phyloP scores from a whole-genome alignment of 2,329 filamentous ascomycete genomes.

The Colletotrichum paranaense region DNA sequence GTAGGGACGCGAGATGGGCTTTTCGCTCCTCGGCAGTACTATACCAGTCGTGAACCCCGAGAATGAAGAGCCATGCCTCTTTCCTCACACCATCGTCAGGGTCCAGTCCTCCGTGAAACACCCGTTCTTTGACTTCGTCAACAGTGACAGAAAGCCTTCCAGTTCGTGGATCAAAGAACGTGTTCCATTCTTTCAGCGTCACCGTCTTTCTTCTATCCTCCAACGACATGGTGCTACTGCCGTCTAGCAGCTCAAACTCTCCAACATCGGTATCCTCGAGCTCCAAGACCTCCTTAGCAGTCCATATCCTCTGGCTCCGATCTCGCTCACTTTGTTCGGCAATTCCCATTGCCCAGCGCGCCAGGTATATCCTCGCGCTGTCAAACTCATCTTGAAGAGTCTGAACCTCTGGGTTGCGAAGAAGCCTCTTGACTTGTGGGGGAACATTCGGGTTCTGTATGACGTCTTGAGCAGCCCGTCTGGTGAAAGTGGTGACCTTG shows the following conservation, averaged over 20 bases:
- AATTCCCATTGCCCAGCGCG: slow-evolving; percentile 98
- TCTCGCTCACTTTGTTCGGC: slow-evolving; percentile 96
- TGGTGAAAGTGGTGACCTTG: slow-evolving; percentile 95
- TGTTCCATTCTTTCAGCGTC: slow-evolving; percentile 88
- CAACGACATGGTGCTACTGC: slow-evolving; percentile 77
- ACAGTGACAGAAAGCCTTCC: slow-evolving; percentile 83
- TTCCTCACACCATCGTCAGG: slow-evolving; percentile 92
- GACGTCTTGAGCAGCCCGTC: slow-evolving; percentile 90
- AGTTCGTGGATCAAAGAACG: slow-evolving; percentile 82
- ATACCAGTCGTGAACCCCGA: slow-evolving; percentile 94
- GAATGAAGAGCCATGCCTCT: slow-evolving; percentile 94
- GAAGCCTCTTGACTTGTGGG: slow-evolving; percentile 84
- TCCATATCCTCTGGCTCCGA: slow-evolving; percentile 88
- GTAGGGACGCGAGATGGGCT: slow-evolving; percentile 82
- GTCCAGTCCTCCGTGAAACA: slow-evolving; percentile 94
- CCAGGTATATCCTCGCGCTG: slow-evolving; percentile 92
- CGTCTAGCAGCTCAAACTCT: slow-evolving; percentile 93
- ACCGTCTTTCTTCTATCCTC: slow-evolving; percentile 83
- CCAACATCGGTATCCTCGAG: slow-evolving; percentile 95
- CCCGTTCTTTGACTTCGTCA: slow-evolving; percentile 95
- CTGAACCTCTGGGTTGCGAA: slow-evolving; percentile 94
- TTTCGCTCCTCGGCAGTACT: slow-evolving; percentile 87
- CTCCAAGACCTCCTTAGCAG: slow-evolving; percentile 89
- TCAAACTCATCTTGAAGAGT: slow-evolving; percentile 97
- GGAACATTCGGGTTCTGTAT: slow-evolving; percentile 92